phyloP scores from a whole-genome alignment of 1,139 yeast genomes.

The Debaryomycetaceae sp. region DNA sequence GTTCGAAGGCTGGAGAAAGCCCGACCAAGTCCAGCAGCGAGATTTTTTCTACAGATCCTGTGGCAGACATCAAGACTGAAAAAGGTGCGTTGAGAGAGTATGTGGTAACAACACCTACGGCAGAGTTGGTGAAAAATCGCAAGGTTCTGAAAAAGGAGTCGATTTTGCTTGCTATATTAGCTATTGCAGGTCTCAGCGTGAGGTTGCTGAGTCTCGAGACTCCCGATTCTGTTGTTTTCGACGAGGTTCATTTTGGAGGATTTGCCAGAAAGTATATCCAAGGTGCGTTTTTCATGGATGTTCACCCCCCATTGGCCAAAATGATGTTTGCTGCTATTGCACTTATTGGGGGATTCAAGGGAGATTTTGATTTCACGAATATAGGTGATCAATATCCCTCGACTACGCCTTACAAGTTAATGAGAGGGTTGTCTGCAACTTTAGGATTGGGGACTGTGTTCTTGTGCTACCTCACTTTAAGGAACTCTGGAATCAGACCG shows the following conservation, averaged over 20 bases:
- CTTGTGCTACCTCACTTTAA: constrained; percentile 74
- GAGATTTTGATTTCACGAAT: constrained; percentile 66
- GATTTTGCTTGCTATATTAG: constrained; percentile 42
- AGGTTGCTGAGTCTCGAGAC: constrained; percentile 27
- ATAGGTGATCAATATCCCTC: constrained; percentile 67
- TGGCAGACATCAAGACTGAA: constrained; percentile 21
- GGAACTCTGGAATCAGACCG: constrained; percentile 86
- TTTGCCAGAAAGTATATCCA: constrained; percentile 72
- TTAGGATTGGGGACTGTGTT: constrained; percentile 80
- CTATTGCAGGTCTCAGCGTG: constrained; percentile 52
- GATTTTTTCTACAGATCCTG: constrained; percentile 18
- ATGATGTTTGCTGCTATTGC: constrained; percentile 82
- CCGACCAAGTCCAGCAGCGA: background rate
- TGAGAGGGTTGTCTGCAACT: constrained; percentile 85
- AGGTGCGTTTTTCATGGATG: constrained; percentile 82
- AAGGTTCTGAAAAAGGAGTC: constrained; percentile 24
- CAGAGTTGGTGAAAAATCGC: constrained; percentile 18
- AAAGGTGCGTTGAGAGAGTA: constrained; percentile 27
- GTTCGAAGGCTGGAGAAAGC: background rate
- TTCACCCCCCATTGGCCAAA: constrained; percentile 92
- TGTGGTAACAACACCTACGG: constrained; percentile 26
- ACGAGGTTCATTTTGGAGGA: constrained; percentile 59
- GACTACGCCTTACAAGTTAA: constrained; percentile 66
- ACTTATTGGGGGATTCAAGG: constrained; percentile 69
- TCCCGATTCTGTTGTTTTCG: constrained; percentile 37